Evolutionary conservation across 2,329 filamentous ascomycete species (phyloP).

Genomic region (Grosmannia clavigera): DNA sequence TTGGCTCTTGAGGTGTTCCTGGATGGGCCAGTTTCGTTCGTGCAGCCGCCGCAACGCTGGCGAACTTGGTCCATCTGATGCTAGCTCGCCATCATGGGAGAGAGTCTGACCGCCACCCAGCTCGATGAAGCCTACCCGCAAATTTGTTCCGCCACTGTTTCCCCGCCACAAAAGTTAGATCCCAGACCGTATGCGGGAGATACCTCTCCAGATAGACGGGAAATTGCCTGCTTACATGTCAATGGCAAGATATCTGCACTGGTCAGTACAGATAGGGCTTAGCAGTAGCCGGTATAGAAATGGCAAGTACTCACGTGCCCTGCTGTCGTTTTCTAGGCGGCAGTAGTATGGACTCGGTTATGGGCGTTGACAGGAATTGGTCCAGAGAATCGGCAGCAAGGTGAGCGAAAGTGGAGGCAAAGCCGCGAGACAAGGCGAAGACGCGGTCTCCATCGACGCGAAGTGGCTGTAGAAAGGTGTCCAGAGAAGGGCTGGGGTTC

Average conservation of each 20-base stretch:
- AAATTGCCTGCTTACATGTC: constrained; percentile 41
- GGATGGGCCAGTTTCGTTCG: constrained; percentile 64
- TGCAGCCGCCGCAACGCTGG: constrained; percentile 39
- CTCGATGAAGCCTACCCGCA: constrained; percentile 57
- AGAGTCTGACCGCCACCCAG: constrained; percentile 24
- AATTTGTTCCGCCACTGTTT: constrained; percentile 52
- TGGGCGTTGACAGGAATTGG: constrained; percentile 50
- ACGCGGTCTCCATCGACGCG: constrained; percentile 33
- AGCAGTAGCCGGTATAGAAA: background rate
- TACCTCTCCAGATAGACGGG: no score
- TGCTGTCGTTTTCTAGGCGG: constrained; percentile 26
- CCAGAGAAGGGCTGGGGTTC: constrained; percentile 13
- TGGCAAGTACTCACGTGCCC: constrained; percentile 32
- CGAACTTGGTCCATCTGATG: background rate
- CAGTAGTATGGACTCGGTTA: constrained; percentile 45
- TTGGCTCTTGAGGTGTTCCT: constrained; percentile 59
- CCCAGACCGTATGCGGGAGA: background rate
- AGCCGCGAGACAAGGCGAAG: constrained; percentile 32
- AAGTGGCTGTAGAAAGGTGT: constrained; percentile 39
- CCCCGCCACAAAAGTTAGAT: constrained; percentile 12
- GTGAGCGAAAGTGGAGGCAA: constrained; percentile 33
- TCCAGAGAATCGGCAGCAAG: constrained; percentile 39
- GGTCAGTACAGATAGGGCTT: background rate
- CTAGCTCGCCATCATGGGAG: background rate
- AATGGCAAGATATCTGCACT: constrained; percentile 44